A percentile compares a stretch with the other conserved stretches of the same genome.
These are phyloP conservation scores for Aspergillus ustus DNA, from an alignment of 2,329 filamentous ascomycete species.

Conservation along the genomic window DNA sequence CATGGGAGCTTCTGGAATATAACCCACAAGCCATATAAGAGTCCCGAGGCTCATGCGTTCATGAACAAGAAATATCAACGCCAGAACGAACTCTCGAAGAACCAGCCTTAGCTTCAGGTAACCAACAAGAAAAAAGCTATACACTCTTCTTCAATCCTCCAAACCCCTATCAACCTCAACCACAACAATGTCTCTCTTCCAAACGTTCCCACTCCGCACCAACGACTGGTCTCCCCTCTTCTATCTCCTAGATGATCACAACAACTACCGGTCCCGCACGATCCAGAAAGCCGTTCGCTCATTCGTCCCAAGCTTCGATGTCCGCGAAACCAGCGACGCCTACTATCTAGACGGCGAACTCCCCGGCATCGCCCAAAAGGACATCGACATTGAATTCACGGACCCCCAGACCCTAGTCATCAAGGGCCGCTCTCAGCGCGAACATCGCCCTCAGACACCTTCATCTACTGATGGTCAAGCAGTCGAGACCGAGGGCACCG, in stretches of 20 bases:
- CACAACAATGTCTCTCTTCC: constrained; percentile 42
- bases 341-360: constrained; percentile 56
- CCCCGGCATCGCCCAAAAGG: constrained; percentile 53
- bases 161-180: not conserved
- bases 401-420: constrained; percentile 54
- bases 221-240: constrained; percentile 51
- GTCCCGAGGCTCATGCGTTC: constrained; percentile 11
- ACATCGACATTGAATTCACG: constrained; percentile 54
- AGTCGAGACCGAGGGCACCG: constrained; percentile 26
- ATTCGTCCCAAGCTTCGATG: constrained; percentile 54
- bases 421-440: constrained; percentile 49
- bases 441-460: constrained; percentile 35
- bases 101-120: constrained; percentile 8
- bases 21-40: constrained; percentile 25
- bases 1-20: constrained; percentile 23
- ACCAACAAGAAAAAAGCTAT: no score
- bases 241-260: constrained; percentile 52
- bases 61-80: constrained; percentile 12
- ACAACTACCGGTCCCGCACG: constrained; percentile 38
- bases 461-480: constrained; percentile 23
- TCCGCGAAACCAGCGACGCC: constrained; percentile 49
- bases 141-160: not conserved
- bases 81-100: constrained; percentile 6
- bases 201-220: constrained; percentile 26
- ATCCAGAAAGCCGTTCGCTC: constrained; percentile 27